These are phyloP conservation scores for Punica granatum DNA, from an alignment of 345 rosid species.

Conservation along the genomic window DNA sequence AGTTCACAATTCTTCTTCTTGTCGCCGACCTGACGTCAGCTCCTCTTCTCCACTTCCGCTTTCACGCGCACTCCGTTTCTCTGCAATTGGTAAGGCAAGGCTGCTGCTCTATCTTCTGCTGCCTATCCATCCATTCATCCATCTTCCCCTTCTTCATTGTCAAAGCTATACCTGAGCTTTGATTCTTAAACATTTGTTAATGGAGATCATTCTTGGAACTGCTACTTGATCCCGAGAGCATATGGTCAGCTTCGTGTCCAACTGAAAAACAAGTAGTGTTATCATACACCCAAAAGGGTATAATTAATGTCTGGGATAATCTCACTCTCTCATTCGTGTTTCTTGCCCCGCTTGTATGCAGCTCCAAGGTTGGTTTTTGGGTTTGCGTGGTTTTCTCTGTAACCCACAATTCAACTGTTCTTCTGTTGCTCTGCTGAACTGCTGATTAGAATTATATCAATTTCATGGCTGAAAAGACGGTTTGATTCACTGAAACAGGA, in stretches of 20 bases:
- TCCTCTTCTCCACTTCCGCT: no score
- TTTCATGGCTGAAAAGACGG: background rate
- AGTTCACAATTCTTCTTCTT: no score
- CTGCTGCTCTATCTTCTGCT: background rate
- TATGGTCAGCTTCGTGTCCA: background rate
- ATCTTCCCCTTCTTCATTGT: background rate
- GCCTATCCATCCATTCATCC: background rate
- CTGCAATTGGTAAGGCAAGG: background rate
- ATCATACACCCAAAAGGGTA: background rate
- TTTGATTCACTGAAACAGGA: constrained; percentile 19
- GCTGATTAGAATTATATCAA: background rate
- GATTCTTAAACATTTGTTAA: background rate
- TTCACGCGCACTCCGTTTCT: background rate
- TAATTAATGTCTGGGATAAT: background rate
- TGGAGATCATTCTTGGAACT: background rate
- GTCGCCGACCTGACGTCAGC: no score
- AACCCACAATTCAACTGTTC: background rate
- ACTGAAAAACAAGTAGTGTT: no score
- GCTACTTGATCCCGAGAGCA: background rate
- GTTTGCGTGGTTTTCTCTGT: background rate
- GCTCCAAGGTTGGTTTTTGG: constrained; percentile 48
- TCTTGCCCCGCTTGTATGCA: constrained; percentile 23
- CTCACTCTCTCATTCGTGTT: constrained; percentile 24
- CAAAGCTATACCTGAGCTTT: background rate
- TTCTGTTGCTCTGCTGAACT: constrained; percentile 1